Base-by-base conservation (phyloP, 2,329 filamentous ascomycete species). In the Cryoendolithus antarcticus region DNA sequence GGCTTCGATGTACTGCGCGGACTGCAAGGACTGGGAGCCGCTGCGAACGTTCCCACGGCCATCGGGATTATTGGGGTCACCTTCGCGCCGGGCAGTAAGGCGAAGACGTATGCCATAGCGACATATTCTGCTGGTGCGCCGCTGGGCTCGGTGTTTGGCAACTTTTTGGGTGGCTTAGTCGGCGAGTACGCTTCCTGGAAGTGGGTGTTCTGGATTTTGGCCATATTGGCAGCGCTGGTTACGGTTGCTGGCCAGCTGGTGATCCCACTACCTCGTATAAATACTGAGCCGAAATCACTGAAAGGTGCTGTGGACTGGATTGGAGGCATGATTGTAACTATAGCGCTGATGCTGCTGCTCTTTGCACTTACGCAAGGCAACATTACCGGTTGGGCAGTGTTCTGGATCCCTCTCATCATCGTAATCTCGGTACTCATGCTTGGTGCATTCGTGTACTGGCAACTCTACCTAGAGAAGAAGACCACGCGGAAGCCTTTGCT, bases 31-130 rank as follows among this genome's bases (percentile, higher is more conserved):
- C 55, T 84, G 60, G 78, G 77, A 2, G 75, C 75, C 19, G 79
- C 80, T 2, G 76, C 77, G 10, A 82, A 80, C 50, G 75, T 82
- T 1, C 79, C 80, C 0, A 82, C 78, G 0, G 80, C 79, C 0
- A 74, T 84, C 50, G 80, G 80, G 0, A 82, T 83, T 30, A 57
- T 84, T 2, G 78, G 77, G 0, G 72, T 73, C 1, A 81, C 75
- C 0, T 83, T 83, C 39, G 71, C 72, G 1, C 77, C 77, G 0
- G 76, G 79, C 0, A 19, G 15, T 19, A 76, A 74, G 46, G 73
- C 77, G 4, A 82, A 82, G 59, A 82, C 80, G 49, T 80, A 81
- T 52, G 77, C 78, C 2, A 82, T 84, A 48, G 74, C 72, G 30
- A 67, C 70, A 13, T 82, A 80, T 44, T 46, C 72, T 11, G 76